phyloP scores from a whole-genome alignment of 352 stramenopile species.

The Phytophthora colocasiae region DNA sequence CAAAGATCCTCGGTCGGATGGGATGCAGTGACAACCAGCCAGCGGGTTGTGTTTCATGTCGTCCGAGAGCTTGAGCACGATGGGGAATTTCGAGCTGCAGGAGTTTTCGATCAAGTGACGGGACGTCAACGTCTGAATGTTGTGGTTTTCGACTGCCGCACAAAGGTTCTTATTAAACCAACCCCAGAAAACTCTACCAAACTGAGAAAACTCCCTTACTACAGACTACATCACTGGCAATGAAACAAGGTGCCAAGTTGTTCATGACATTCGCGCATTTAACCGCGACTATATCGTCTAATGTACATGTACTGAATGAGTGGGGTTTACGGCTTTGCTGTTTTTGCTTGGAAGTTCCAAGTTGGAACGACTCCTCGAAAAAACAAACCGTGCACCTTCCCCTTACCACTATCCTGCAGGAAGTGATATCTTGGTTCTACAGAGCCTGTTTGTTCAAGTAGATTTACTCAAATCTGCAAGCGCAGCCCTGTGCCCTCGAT shows the following conservation, averaged over 20 bases:
- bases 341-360: no score
- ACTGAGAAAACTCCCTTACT: no score
- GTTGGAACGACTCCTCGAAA: not conserved
- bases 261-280: no score
- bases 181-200: not conserved
- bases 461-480: no score
- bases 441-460: not conserved
- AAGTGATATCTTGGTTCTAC: not conserved
- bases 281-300: no score
- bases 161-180: not conserved
- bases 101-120: constrained; percentile 13
- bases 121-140: constrained; percentile 13
- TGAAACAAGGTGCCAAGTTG: no score
- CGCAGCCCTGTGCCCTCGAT: no score
- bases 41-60: constrained; percentile 10
- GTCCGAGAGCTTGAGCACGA: constrained; percentile 14
- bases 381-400: not conserved
- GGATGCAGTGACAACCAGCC: constrained; percentile 22
- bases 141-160: not conserved
- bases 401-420: not conserved
- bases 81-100: constrained; percentile 16
- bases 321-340: no score
- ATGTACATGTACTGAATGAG: no score
- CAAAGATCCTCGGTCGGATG: constrained; percentile 23
- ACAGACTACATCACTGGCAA: no score